Conservation (phyloP, 2,329 filamentous ascomycete species). For the Exophiala sideris region DNA sequence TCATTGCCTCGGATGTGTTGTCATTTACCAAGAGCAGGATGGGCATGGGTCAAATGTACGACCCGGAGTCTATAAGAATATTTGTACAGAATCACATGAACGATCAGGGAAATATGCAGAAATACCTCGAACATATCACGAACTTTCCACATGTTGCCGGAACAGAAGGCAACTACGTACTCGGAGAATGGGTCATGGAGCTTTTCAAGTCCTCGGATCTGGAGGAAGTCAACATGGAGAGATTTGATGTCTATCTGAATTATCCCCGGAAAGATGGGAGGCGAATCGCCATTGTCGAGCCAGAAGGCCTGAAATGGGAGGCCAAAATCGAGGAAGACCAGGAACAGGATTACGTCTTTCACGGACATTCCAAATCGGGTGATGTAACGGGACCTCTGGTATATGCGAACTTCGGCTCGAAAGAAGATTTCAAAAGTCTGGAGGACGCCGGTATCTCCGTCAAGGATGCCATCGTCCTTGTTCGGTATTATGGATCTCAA, state of each 20-base stretch:
- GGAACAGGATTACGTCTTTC: constrained; percentile 74
- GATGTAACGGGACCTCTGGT: constrained; percentile 82
- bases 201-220: constrained; percentile 70
- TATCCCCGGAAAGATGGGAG: constrained; percentile 77
- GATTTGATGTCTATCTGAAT: constrained; percentile 87
- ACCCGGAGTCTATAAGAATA: constrained; percentile 74
- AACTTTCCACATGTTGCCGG: constrained; percentile 86
- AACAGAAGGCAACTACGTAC: constrained; percentile 85
- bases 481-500: constrained; percentile 74
- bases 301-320: constrained; percentile 67
- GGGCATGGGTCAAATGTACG: constrained; percentile 67
- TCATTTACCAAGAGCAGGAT: constrained; percentile 59
- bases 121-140: constrained; percentile 73
- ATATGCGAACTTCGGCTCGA: constrained; percentile 88
- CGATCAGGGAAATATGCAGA: constrained; percentile 59
- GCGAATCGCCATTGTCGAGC: constrained; percentile 73
- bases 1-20: constrained; percentile 84
- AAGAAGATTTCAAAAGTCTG: constrained; percentile 74
- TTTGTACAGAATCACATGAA: constrained; percentile 74
- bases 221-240: constrained; percentile 71
- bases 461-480: constrained; percentile 76
- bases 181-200: constrained; percentile 79
- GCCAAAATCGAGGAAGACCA: constrained; percentile 80
- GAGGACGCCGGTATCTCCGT: constrained; percentile 68
- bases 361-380: constrained; percentile 82